A percentile compares a stretch with the other conserved stretches of the same genome.
phyloP scores from a whole-genome alignment of 352 stramenopile species.

The Pythium utonaiense region DNA sequence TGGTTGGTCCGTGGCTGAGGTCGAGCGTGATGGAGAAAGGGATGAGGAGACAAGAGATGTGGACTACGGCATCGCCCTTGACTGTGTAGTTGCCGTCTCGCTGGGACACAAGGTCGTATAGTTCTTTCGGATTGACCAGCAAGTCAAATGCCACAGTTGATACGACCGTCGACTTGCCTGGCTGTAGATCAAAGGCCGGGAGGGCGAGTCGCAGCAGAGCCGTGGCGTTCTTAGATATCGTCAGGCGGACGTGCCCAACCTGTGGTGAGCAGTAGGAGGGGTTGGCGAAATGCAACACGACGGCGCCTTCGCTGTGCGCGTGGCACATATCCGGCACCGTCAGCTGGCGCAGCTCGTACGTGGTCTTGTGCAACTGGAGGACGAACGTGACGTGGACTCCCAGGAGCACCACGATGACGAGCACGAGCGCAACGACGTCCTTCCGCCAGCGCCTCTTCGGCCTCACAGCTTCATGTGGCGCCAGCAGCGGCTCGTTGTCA shows the following conservation, averaged over 20 bases:
- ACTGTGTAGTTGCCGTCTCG: slow-evolving; percentile 40
- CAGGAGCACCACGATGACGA: slow-evolving; percentile 33
- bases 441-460: slow-evolving; percentile 1
- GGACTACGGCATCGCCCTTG: slow-evolving; percentile 41
- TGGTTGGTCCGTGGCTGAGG: slow-evolving; percentile 33
- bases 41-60: slow-evolving; percentile 65
- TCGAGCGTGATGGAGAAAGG: slow-evolving; percentile 70
- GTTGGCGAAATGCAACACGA: slow-evolving; percentile 63
- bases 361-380: slow-evolving; percentile 56
- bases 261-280: slow-evolving; percentile 72
- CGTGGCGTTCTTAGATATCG: slow-evolving; percentile 50
- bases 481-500: slow-evolving; percentile 14
- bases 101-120: slow-evolving; percentile 56
- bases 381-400: slow-evolving; percentile 65
- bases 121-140: slow-evolving; percentile 34
- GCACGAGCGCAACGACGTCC: slow-evolving; percentile 5
- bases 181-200: slow-evolving; percentile 49
- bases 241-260: slow-evolving; percentile 51
- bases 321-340: slow-evolving; percentile 76
- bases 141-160: slow-evolving; percentile 43
- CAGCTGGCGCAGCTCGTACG: slow-evolving; percentile 45
- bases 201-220: slow-evolving; percentile 43
- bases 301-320: slow-evolving; percentile 36
- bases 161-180: slow-evolving; percentile 48
- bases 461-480: not conserved